Evolutionary conservation across 164 flowering plant species (phyloP), one percentile per base, ranked within the genome.

Genomic region (Macadamia integrifolia): DNA sequence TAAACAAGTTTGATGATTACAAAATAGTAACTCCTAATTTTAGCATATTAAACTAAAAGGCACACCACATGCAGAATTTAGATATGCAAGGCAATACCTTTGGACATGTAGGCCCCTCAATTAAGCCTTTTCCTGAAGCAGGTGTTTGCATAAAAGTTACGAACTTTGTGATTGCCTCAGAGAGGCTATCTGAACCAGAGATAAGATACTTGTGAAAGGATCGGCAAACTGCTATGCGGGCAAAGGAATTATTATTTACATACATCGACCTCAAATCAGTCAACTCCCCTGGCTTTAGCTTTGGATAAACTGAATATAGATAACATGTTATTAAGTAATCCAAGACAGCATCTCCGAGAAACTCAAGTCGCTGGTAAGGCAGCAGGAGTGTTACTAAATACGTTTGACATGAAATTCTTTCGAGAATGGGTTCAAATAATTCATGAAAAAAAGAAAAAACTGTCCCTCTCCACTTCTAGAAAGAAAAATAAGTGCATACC

Each of bases 261-360:
- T 58, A 78, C 14, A 68, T 65, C 28, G 98, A 89, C 76, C 98
- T 82, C 79, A 92, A 77, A 85, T 95, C 99, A 4, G 99, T 92
- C 78, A 95, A 71, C 28, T 90, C 90, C 23, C 99, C 99, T 46
- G 99, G 99, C 79, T 85, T 95, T 76, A 92, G 68, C 10, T 85
- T 82, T 32, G 99, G 99, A 78, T 84, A 94, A 29, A 68, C 91
- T 9, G 99, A 87, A 76, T 80, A 94, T 4, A 92, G 84, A 80
- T 88, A 94, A 58, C 98, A 92, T 6, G 94, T 90, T 60, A 92
- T 90, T 62, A 90, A 76, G 80, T 89, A 94, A 77, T 94, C 99
- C 86, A 94, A 70, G 59, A 90, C 91, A 69, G 99, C 97, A 84
- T 94, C 99, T 73, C 99, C 99, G 55, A 94, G 92, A 78, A 90